These are phyloP conservation scores for Talaromyces trachyspermus DNA, from an alignment of 495 filamentous ascomycete species.

Conservation along the genomic window DNA sequence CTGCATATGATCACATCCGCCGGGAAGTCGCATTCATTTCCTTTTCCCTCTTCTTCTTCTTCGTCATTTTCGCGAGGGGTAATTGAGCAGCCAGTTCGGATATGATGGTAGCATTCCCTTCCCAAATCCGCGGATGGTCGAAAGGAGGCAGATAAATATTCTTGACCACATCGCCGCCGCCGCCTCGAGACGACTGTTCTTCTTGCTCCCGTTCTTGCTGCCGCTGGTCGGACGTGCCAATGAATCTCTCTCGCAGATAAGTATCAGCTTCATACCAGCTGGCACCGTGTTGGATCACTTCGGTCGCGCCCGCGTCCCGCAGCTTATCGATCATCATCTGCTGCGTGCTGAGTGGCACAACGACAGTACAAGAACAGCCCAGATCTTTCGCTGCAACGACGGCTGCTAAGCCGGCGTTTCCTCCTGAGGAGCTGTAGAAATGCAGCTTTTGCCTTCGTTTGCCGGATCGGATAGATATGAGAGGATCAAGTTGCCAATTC, in stretches of 20 bases:
- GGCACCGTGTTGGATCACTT: slow-evolving; percentile 63
- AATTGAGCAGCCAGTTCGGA: slow-evolving; percentile 60
- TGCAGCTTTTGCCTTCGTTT: slow-evolving; percentile 40
- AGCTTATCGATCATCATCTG: slow-evolving; percentile 67
- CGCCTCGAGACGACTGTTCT: too few relatives aligned
- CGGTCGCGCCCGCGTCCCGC: slow-evolving; percentile 50
- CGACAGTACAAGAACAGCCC: slow-evolving; percentile 59
- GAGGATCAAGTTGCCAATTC: slow-evolving; percentile 70
- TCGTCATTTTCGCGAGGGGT: slow-evolving; percentile 14
- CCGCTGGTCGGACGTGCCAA: slow-evolving; percentile 50
- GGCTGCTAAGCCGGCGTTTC: slow-evolving; percentile 90
- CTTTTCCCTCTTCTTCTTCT: too few relatives aligned
- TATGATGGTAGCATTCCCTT: slow-evolving; percentile 60
- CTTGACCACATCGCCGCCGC: slow-evolving; percentile 49
- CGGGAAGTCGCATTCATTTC: slow-evolving; percentile 20
- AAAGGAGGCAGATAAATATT: slow-evolving; percentile 62
- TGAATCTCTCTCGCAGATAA: slow-evolving; percentile 52
- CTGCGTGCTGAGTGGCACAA: slow-evolving; percentile 62
- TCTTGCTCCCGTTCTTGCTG: slow-evolving; percentile 11
- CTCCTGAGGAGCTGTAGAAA: slow-evolving; percentile 80
- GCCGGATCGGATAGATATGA: slow-evolving; percentile 32
- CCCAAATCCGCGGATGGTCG: slow-evolving; percentile 75
- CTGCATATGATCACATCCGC: slow-evolving; percentile 68
- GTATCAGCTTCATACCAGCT: slow-evolving; percentile 74
- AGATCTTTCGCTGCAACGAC: slow-evolving; percentile 63